Base-by-base conservation (phyloP, 148 eudicot species). In the Beta vulgaris region DNA sequence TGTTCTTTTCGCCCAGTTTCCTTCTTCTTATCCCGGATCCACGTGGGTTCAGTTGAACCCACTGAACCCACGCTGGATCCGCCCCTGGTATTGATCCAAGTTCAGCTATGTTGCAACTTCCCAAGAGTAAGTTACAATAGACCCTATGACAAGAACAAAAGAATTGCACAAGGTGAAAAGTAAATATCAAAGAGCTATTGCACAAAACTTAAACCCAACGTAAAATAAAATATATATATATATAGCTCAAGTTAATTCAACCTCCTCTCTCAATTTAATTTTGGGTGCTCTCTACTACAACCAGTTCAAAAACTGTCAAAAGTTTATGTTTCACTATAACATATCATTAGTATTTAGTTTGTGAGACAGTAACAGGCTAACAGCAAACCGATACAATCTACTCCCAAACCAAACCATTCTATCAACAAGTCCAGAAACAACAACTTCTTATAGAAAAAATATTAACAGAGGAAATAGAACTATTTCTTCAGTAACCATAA, bases 391-490 rank as follows among this genome's bases (percentile, higher is more conserved):
- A 18, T 13, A 14, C 14, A 48, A 48, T 55, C 60, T n/a, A 55
- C 60, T 29, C 60, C 4, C 28, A 55, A n/a, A 55, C 8, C 62
- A 58, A 58, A 51, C 57, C 25, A 51, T 10, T 25, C 61, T 32
- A 57, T 5, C 26, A 76, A 32, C 46, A 68, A 76, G 31, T 66
- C 34, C 65, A 42, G 44, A n/a, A 63, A 21, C 55, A 31, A 77
- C 72, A 57, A 68, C 16, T 31, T 31, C 57, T 19, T 51, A 28
- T 18, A 58, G 32, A 58, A 58, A 63, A 21, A 63, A 28, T 58
- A 61, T 23, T 28, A 23, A 1, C 51, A 40, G 25, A 72, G 19
- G 59, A 44, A 46, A 58, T 21, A 46, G 2, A 31, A 18, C 12
- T 62, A 61, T 21, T 18, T 26, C 42, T 28, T 18, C 28, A 35